Percentiles rank a stretch among this genome's conserved stretches.
Evolutionary conservation across 2,329 filamentous ascomycete genomes (phyloP).

Genomic region (Sporothrix curviconia): DNA sequence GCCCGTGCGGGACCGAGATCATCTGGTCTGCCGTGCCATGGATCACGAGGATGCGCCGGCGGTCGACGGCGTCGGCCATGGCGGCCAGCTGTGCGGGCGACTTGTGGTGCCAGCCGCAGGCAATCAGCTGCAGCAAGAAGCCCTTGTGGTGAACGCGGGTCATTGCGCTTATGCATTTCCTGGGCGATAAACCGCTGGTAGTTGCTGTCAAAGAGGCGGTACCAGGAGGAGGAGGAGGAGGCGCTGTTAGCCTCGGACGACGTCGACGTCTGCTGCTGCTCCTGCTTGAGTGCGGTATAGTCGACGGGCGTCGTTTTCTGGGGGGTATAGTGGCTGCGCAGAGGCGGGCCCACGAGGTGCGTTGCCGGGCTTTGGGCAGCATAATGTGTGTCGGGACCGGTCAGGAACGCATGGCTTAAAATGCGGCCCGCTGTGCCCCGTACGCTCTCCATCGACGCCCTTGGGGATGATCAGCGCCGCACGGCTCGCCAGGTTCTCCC

Average conservation of each 20-base stretch:
- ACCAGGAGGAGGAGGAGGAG: constrained; percentile 9
- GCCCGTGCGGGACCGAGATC: constrained; percentile 65
- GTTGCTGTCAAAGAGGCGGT: constrained; percentile 58
- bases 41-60: constrained; percentile 67
- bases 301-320: constrained; percentile 1
- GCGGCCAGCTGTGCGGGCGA: constrained; percentile 55
- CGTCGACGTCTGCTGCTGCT: not conserved
- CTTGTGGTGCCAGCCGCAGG: constrained; percentile 76
- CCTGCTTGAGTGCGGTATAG: not conserved
- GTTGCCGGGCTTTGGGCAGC: constrained; percentile 32
- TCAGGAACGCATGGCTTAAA: constrained; percentile 60
- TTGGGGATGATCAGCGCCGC: constrained; percentile 61
- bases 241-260: not conserved
- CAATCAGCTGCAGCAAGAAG: constrained; percentile 70
- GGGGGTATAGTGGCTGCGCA: not conserved
- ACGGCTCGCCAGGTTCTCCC: constrained; percentile 55
- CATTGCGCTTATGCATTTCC: constrained; percentile 65
- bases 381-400: constrained; percentile 49
- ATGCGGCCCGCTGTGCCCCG: constrained; percentile 57
- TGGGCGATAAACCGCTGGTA: constrained; percentile 77
- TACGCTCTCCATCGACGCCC: constrained; percentile 58
- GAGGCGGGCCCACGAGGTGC: constrained; percentile 19
- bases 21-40: constrained; percentile 74
- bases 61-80: constrained; percentile 62
- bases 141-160: constrained; percentile 60